Evolutionary conservation across 2,329 filamentous ascomycete species (phyloP).

Genomic region (Hypoxylon sp.): DNA sequence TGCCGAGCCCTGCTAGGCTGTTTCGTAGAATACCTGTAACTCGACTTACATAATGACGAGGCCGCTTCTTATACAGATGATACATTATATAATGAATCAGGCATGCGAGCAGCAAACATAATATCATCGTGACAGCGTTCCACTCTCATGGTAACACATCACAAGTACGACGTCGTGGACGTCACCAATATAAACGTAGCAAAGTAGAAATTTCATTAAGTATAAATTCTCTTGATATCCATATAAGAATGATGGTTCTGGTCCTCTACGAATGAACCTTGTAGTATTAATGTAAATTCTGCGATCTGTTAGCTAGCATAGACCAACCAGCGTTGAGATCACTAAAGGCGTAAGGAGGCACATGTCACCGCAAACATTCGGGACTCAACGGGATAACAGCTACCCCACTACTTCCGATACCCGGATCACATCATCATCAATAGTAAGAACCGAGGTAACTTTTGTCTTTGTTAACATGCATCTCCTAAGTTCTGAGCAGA

Average conservation of each 20-base stretch:
- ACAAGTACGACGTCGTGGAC: not conserved
- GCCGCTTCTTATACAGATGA: not conserved
- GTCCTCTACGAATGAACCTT: too few relatives aligned
- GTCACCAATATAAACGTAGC: not conserved
- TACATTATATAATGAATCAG: not conserved
- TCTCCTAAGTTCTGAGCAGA: slow-evolving; percentile 4
- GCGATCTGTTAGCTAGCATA: not conserved
- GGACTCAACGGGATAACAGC: slow-evolving; percentile 14
- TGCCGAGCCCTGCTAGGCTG: not conserved
- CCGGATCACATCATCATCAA: slow-evolving; percentile 33
- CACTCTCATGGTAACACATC: not conserved
- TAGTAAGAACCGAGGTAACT: not conserved
- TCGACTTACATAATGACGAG: not conserved
- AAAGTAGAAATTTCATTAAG: not conserved
- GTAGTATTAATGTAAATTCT: not conserved
- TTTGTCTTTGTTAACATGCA: slow-evolving; percentile 1
- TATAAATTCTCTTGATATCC: not conserved
- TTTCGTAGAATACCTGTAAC: not conserved
- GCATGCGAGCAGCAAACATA: not conserved
- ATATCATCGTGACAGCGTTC: not conserved
- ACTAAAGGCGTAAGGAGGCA: slow-evolving; percentile 16
- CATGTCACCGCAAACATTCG: slow-evolving; percentile 23
- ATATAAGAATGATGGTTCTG: not conserved
- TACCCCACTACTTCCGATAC: slow-evolving; percentile 32
- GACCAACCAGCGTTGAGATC: not conserved